These are phyloP conservation scores for Sphagnum magellanicum DNA, from an alignment of 228 moss, liverwort and hornwort genomes.

Conservation along the genomic window DNA sequence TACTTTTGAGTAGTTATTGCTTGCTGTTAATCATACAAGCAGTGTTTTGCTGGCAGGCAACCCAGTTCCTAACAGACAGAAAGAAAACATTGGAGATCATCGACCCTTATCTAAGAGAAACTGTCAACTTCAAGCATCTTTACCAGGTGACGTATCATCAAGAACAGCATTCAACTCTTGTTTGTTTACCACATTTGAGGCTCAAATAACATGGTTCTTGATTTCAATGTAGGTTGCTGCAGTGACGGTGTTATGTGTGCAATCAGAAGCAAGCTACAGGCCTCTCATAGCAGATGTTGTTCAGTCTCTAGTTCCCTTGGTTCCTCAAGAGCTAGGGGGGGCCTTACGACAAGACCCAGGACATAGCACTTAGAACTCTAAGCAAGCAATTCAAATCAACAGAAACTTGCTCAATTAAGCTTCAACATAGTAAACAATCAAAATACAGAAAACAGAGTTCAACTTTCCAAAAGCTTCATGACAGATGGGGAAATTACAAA, in stretches of 20 bases:
- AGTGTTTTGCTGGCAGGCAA: constrained; percentile 13
- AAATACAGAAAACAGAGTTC: background rate
- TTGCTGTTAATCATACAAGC: background rate
- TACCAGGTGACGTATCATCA: constrained; percentile 33
- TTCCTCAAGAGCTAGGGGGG: constrained; percentile 32
- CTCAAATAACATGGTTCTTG: background rate
- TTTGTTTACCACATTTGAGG: background rate
- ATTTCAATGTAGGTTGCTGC: constrained; percentile 47
- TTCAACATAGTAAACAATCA: no score
- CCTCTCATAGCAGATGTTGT: constrained; percentile 69
- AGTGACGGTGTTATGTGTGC: constrained; percentile 69
- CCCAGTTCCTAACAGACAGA: constrained; percentile 32
- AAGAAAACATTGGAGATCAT: constrained; percentile 54
- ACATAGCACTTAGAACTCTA: background rate
- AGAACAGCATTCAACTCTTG: background rate
- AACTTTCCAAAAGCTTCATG: background rate
- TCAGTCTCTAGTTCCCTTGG: constrained; percentile 61
- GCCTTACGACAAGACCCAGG: constrained; percentile 5
- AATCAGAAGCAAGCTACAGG: constrained; percentile 67
- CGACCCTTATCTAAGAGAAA: constrained; percentile 45
- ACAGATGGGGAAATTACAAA: background rate
- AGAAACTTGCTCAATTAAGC: no score
- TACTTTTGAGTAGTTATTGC: no score
- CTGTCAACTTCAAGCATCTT: constrained; percentile 55
- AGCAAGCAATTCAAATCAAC: background rate